These are phyloP conservation scores for Monosporascus sp. DNA, from an alignment of 2,329 filamentous ascomycete genomes.

Conservation along the genomic window DNA sequence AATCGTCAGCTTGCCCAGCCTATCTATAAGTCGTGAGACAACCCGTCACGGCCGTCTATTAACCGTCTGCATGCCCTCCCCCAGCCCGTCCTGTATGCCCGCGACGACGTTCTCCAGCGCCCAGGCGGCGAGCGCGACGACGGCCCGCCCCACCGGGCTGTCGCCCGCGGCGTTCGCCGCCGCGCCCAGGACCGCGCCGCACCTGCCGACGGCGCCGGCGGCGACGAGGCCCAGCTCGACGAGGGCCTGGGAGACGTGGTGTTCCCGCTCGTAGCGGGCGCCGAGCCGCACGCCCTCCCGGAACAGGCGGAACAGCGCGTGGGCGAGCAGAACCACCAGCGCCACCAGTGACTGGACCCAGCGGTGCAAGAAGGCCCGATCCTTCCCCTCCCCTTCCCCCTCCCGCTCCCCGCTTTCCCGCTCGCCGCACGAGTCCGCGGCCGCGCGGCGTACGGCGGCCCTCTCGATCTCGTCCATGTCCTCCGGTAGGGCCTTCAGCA, in stretches of 20 bases:
- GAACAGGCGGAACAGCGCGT: slow-evolving; percentile 56
- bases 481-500: slow-evolving; percentile 56
- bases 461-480: slow-evolving; percentile 52
- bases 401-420: not conserved
- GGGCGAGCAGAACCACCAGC: slow-evolving; percentile 52
- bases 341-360: slow-evolving; percentile 51
- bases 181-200: slow-evolving; percentile 45
- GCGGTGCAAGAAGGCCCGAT: slow-evolving; percentile 50
- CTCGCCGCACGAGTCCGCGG: slow-evolving; percentile 33
- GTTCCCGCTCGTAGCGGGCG: slow-evolving; percentile 59
- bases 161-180: slow-evolving; percentile 57
- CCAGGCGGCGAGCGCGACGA: slow-evolving; percentile 54
- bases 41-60: slow-evolving; percentile 14
- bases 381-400: slow-evolving; percentile 6
- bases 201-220: slow-evolving; percentile 47
- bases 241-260: slow-evolving; percentile 57
- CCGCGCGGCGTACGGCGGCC: slow-evolving; percentile 43
- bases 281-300: slow-evolving; percentile 42
- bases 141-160: slow-evolving; percentile 54
- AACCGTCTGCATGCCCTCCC: slow-evolving; percentile 24
- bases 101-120: slow-evolving; percentile 58
- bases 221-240: slow-evolving; percentile 45
- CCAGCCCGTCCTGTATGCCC: slow-evolving; percentile 61
- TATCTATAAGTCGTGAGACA: slow-evolving; percentile 2
- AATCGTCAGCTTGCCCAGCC: too few species aligned